Evolutionary conservation across 805 yeast genomes (phyloP).

Genomic region (baker's yeast (Saccharomyces cerevisiae)): DNA sequence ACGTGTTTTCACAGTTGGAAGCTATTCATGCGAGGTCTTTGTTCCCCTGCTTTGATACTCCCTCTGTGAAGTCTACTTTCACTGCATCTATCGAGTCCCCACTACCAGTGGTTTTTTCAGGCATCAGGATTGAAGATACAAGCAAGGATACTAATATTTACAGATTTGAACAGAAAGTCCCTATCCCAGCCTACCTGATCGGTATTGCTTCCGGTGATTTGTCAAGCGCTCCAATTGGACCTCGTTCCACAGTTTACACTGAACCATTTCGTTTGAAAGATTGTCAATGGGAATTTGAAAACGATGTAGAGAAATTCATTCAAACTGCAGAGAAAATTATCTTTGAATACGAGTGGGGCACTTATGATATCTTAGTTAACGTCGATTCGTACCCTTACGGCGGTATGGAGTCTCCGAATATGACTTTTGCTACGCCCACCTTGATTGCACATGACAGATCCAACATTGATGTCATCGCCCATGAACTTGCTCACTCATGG

Average conservation of each 20-base stretch:
- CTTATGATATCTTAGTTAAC: constrained; percentile 70
- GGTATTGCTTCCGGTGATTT: constrained; percentile 83
- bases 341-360: constrained; percentile 77
- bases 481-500: constrained; percentile 91
- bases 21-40: constrained; percentile 84
- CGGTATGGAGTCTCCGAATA: constrained; percentile 92
- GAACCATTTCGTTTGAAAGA: constrained; percentile 63
- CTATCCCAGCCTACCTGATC: constrained; percentile 77
- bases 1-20: constrained; percentile 80
- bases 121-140: constrained; percentile 33
- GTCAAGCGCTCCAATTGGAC: constrained; percentile 61
- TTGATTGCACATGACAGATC: constrained; percentile 76
- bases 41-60: constrained; percentile 88
- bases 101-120: constrained; percentile 67
- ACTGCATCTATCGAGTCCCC: constrained; percentile 52
- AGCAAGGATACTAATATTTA: constrained; percentile 29
- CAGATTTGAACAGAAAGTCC: constrained; percentile 62
- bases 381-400: constrained; percentile 80
- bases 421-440: constrained; percentile 87
- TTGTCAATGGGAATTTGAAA: constrained; percentile 72
- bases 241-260: constrained; percentile 74
- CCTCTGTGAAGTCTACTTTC: constrained; percentile 66
- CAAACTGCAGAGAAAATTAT: constrained; percentile 63
- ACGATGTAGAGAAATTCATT: constrained; percentile 75
- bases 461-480: constrained; percentile 85